Percentiles rank a stretch among this genome's conserved stretches.
Evolutionary conservation across 192 early-diverging fungal genomes (phyloP).

Genomic region (Dimargaris cristalligena): DNA sequence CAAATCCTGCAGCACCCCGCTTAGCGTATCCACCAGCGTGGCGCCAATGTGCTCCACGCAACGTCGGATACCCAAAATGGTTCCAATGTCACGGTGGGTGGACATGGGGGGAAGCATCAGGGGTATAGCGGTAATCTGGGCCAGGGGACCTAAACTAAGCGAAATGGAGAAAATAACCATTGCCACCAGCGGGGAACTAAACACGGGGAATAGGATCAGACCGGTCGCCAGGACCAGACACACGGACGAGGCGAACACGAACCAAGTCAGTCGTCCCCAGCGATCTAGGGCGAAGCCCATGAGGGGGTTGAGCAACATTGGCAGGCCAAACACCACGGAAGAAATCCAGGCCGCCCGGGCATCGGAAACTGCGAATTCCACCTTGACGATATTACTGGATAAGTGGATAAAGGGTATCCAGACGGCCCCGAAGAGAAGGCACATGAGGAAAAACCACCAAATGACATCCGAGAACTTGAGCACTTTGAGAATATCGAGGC

Average conservation of each 20-base stretch:
- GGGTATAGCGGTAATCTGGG: slow-evolving; percentile 10
- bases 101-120: slow-evolving; percentile 2
- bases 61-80: slow-evolving; percentile 2
- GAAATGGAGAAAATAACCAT: background rate
- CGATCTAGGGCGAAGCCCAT: background rate
- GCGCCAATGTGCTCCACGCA: slow-evolving; percentile 3
- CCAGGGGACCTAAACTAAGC: background rate
- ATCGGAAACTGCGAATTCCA: background rate
- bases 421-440: slow-evolving; percentile 1
- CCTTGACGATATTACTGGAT: slow-evolving; percentile 8
- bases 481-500: background rate
- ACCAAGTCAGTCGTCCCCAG: background rate
- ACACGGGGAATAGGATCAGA: background rate
- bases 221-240: background rate
- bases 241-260: background rate
- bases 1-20: slow-evolving; percentile 3
- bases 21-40: slow-evolving; percentile 6
- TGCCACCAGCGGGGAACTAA: background rate
- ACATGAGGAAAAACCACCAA: slow-evolving; percentile 4
- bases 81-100: background rate
- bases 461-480: slow-evolving; percentile 7
- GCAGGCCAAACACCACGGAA: background rate
- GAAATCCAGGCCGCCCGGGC: slow-evolving; percentile 3
- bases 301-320: slow-evolving; percentile 5
- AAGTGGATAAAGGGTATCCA: slow-evolving; percentile 6